Base-by-base conservation (phyloP, 108 stramenopile species). In the Cyclotella choctawhatcheeana region DNA sequence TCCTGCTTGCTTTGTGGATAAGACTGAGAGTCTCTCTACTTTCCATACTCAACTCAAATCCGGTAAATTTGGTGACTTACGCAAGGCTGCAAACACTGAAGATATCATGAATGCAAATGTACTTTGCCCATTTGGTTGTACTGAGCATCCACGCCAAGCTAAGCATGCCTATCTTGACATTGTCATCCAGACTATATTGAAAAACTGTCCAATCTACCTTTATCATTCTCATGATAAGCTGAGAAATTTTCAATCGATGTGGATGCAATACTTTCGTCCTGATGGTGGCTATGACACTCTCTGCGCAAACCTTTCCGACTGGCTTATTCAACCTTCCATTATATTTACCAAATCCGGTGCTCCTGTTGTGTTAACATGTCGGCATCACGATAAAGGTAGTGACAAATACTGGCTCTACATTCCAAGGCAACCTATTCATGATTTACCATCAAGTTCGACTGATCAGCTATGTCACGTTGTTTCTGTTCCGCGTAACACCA, bases 71-170 rank as follows among this genome's bases (percentile, higher is more conserved):
- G 37, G 37, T 40, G 37, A 40, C 37, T 10, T 40, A 12, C 6
- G 12, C 37, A 51, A 6, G 6, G 50, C 50, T 5, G 8, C 5
- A 5, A 51, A 51, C 50, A 22, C n/a, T 51, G 50, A 13, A 6
- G 50, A 22, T n/a, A 22, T 51, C 5, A 51, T 51, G 50, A 51
- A 21, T 6, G 5, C 50, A n/a, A 51, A 51, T 51, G 16, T 51
- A 6, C 21, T 51, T 6, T 51, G 50, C 16, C 50, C 50, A n/a
- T 51, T 51, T 51, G 50, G 50, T 21, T 51, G 50, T n/a, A 51
- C 50, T 51, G 50, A 51, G 20, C 21, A 21, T 22, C 6, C 12
- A 6, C 6, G 21, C 5, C 50, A 17, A 13, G 8, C 50, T 6
- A 6, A 17, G 5, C 5, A 51, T 5, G 50, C 50, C 6, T 6